Base-by-base conservation (phyloP, 2,329 filamentous ascomycete genomes). In the Colletotrichum sp. region DNA sequence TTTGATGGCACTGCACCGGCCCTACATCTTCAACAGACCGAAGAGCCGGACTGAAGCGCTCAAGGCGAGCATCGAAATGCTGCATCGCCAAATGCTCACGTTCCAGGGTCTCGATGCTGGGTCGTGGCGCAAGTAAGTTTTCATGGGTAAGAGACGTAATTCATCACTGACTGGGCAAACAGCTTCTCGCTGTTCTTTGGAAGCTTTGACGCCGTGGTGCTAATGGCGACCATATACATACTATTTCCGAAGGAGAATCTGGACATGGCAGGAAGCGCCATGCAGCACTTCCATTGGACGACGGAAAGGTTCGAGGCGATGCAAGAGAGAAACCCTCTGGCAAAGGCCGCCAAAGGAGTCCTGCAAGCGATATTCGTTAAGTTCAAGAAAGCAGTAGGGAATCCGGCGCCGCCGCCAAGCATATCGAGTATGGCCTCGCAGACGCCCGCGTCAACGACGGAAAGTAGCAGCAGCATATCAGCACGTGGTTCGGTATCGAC, bases 181-280 rank as follows among this genome's bases (percentile, higher is more conserved):
- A 86, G 84, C 29, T 90, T 90, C 76, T 84, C 87, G 18, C 83
- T 92, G 5, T 92, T 92, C 79, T 91, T 91, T 66, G 90, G 89
- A 66, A 92, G 89, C 8, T 92, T 93, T 73, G 91, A 93, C 77
- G 90, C 91, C 16, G 87, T 92, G 24, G 89, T 92, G 18, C 84
- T 92, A 69, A 85, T 92, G 67, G 88, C 90, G 0, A 88, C 89
- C 21, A 88, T 92, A 36, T 91, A 89, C 78, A 91, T 92, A 38
- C 79, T 92, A 11, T 91, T 91, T 74, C 90, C 90, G 2, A 84
- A 83, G 27, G 90, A 92, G 76, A 87, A 91, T 69, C 78, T 81
- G 4, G 87, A 89, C 31, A 80, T 88, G 33, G 80, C 88, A 1
- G 81, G 84, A 6, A 82, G 82, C 29, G 86, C 87, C 1, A 79